phyloP scores from a whole-genome alignment of 1,139 yeast genomes.

The Magnusiomyces fungicola region DNA sequence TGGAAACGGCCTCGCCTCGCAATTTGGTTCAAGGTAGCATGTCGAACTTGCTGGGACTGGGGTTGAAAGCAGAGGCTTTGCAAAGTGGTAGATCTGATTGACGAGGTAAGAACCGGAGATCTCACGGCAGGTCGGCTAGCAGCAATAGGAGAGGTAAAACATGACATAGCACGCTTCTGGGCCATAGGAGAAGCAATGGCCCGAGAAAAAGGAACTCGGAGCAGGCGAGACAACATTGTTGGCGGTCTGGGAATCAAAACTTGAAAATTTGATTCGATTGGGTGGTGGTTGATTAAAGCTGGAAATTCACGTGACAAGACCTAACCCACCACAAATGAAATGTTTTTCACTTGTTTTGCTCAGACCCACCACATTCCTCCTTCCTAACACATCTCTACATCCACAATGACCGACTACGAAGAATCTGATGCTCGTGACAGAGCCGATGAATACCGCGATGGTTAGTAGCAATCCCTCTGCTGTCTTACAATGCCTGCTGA shows the following conservation, averaged over 20 bases:
- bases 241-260: too few relatives aligned
- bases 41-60: slow-evolving; percentile 14
- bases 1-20: slow-evolving; percentile 29
- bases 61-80: slow-evolving; percentile 2
- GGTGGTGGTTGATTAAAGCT: too few relatives aligned
- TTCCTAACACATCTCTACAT: neutral
- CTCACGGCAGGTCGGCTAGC: neutral
- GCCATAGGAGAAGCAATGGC: neutral
- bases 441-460: slow-evolving; percentile 17
- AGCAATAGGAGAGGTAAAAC: slow-evolving; percentile 2
- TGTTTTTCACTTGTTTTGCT: too few relatives aligned
- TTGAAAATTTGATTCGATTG: too few relatives aligned
- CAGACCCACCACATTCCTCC: neutral
- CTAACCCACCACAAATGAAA: neutral
- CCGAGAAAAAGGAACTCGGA: neutral
- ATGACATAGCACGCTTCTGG: neutral
- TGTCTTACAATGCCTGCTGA: too few relatives aligned
- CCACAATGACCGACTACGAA: slow-evolving; percentile 16
- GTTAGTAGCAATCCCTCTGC: slow-evolving; percentile 10
- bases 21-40: slow-evolving; percentile 27
- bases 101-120: slow-evolving; percentile 3
- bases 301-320: too few relatives aligned
- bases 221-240: slow-evolving; percentile 2
- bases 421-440: slow-evolving; percentile 13
- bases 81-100: neutral